phyloP scores from a whole-genome alignment of 2,329 filamentous ascomycete species.

The Hypoxylon sp. region DNA sequence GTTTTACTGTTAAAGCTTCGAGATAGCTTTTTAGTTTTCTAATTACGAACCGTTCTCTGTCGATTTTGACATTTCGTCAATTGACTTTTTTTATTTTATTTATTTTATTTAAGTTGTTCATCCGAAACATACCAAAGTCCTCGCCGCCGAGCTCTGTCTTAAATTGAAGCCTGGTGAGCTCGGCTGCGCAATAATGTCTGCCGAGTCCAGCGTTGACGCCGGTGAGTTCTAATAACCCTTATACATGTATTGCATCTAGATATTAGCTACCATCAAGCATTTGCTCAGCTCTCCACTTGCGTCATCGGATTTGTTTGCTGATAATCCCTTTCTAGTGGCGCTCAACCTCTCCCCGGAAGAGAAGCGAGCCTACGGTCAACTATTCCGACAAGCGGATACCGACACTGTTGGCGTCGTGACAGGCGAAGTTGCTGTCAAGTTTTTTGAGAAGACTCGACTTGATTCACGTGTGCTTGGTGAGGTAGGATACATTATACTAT shows the following conservation, averaged over 20 bases:
- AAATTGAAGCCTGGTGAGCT: constrained; percentile 37
- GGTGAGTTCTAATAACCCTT: constrained; percentile 16
- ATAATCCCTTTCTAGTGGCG: constrained; percentile 57
- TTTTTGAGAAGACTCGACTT: constrained; percentile 95
- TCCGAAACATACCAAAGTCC: constrained; percentile 22
- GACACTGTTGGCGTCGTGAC: constrained; percentile 94
- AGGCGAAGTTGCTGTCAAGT: constrained; percentile 93
- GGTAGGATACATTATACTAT: constrained; percentile 62
- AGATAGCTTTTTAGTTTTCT: constrained; percentile 8
- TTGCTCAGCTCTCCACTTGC: neutral
- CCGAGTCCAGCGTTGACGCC: constrained; percentile 42
- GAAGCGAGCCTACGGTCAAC: constrained; percentile 90
- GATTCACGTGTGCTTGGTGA: constrained; percentile 87
- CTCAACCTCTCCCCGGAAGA: constrained; percentile 90
- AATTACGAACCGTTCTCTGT: constrained; percentile 3
- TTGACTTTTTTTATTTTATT: constrained; percentile 31
- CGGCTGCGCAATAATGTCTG: constrained; percentile 45
- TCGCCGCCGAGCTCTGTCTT: constrained; percentile 38
- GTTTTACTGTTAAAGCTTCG: constrained; percentile 22
- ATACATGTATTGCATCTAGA: constrained; percentile 3
- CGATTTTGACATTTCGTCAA: constrained; percentile 18
- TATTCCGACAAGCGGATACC: constrained; percentile 92
- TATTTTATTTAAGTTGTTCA: constrained; percentile 4
- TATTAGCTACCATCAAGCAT: neutral
- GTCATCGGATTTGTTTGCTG: constrained; percentile 29